Conservation (phyloP, 495 filamentous ascomycete genomes). For the Penicillium parvum region DNA sequence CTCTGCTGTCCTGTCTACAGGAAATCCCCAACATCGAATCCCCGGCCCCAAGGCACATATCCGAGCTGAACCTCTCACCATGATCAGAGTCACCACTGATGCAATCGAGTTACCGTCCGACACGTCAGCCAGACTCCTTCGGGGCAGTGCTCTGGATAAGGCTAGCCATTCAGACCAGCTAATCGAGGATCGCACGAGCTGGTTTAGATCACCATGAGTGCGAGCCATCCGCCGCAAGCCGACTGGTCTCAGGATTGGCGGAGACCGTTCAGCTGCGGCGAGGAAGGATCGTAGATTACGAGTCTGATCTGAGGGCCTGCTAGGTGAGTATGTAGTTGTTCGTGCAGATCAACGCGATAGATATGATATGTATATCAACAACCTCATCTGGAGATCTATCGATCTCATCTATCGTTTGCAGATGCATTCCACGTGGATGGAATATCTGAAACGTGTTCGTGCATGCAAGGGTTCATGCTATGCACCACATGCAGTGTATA, state of each 20-base stretch:
- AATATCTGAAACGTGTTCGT: not conserved
- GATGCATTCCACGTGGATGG: slow-evolving; percentile 8
- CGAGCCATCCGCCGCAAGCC: slow-evolving; percentile 10
- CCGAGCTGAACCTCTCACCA: too few relatives aligned
- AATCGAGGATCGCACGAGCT: not conserved
- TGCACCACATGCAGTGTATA: not conserved
- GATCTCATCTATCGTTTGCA: not conserved
- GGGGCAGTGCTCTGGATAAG: slow-evolving; percentile 7
- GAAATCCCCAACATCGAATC: too few relatives aligned
- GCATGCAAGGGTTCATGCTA: not conserved
- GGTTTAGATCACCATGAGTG: slow-evolving; percentile 4
- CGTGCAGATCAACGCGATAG: not conserved
- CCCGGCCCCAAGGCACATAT: too few relatives aligned
- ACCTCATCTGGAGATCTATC: slow-evolving; percentile 6
- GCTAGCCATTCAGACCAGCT: not conserved
- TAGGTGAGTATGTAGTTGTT: too few relatives aligned
- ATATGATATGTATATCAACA: slow-evolving; percentile 7
- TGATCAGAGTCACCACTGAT: too few relatives aligned
- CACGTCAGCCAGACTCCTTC: slow-evolving; percentile 14
- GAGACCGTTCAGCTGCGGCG: too few relatives aligned
- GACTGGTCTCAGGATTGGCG: slow-evolving; percentile 4
- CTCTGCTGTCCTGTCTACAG: too few relatives aligned
- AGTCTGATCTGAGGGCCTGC: too few relatives aligned
- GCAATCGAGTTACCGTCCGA: slow-evolving; percentile 5
- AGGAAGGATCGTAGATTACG: too few relatives aligned